Base-by-base conservation (phyloP, 331 rosid species). In the Pyracantha coccinea region DNA sequence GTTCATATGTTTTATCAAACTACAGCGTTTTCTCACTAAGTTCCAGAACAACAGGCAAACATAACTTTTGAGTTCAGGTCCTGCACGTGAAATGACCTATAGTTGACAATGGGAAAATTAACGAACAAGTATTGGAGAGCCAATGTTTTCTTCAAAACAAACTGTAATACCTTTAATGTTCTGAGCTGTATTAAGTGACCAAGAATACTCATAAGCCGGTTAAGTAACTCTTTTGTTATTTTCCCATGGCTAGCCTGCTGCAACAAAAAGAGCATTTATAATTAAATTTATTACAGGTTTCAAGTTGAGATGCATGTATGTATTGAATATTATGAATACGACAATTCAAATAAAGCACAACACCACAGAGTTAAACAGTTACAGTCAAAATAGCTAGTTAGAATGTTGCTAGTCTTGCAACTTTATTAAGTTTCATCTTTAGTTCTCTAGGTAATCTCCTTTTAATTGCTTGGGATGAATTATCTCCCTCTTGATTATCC, bases 141-240 rank as follows among this genome's bases (percentile, higher is more conserved):
- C 47, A 41, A 1, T 10, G 47, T 54, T 66, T 73, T 57, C 72
- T 19, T 59, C 25, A 71, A 31, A 23, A 8, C 9, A 79, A 76
- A 77, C 65, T 57, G 69, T 19, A 53, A 76, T 89, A 95, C 99
- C 99, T 95, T 95, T 41, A 95, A 84, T 69, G 99, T 95, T 82
- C 99, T 87, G 78, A 95, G 96, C 80, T 95, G 99, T 69, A 95
- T 92, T 86, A 92, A 79, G 86, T 95, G 99, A 75, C 99, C 99
- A 74, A 95, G 89, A 83, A 82, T 92, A 84, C 92, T 87, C 97
- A 90, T 92, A 75, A 95, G 99, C 60, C 94, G 98, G 79, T 85
- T 92, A 80, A 92, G 83, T 76, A 92, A 85, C 83, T 93, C 97
- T 77, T 92, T 95, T 4, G 99, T 83, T 54, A 92, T 84, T 84